Evolutionary conservation across 345 rosid genomes (phyloP).

Genomic region (Carallia brachiata): DNA sequence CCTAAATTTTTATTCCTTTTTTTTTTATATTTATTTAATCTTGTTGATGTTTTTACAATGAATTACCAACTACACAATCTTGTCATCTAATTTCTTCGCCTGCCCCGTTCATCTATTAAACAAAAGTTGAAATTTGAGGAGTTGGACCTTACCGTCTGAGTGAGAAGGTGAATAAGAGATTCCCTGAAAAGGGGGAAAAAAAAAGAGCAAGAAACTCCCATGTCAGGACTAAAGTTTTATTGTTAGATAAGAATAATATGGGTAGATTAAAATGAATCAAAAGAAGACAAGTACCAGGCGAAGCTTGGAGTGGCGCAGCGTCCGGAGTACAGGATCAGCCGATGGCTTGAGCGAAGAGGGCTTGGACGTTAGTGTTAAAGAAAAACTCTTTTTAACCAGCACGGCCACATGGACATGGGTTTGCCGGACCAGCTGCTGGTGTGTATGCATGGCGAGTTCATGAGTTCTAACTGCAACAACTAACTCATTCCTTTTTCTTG

Average conservation of each 20-base stretch:
- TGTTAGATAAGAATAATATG: not conserved
- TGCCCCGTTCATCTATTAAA: not conserved
- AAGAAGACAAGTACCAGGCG: conserved; percentile 33
- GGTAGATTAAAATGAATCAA: not conserved
- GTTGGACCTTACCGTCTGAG: conserved; percentile 40
- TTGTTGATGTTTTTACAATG: too few species aligned
- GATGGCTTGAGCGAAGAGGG: conserved; percentile 15
- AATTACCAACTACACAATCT: not conserved
- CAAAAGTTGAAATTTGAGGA: not conserved
- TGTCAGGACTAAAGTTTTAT: too few species aligned
- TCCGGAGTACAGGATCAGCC: conserved; percentile 40
- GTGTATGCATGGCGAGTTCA: too few species aligned
- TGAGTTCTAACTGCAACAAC: too few species aligned
- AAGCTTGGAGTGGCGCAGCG: conserved; percentile 52
- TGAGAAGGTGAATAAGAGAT: conserved; percentile 44
- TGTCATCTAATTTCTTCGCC: not conserved
- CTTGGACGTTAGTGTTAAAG: too few species aligned
- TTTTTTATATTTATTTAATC: too few species aligned
- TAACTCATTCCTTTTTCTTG: too few species aligned
- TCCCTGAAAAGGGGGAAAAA: conserved; percentile 34
- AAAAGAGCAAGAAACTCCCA: not conserved
- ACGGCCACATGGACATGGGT: too few species aligned
- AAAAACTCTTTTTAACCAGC: too few species aligned
- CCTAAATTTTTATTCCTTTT: not conserved
- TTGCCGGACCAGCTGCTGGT: too few species aligned